Evolutionary conservation across 352 stramenopile genomes (phyloP).

Genomic region (Phytophthora pisi): DNA sequence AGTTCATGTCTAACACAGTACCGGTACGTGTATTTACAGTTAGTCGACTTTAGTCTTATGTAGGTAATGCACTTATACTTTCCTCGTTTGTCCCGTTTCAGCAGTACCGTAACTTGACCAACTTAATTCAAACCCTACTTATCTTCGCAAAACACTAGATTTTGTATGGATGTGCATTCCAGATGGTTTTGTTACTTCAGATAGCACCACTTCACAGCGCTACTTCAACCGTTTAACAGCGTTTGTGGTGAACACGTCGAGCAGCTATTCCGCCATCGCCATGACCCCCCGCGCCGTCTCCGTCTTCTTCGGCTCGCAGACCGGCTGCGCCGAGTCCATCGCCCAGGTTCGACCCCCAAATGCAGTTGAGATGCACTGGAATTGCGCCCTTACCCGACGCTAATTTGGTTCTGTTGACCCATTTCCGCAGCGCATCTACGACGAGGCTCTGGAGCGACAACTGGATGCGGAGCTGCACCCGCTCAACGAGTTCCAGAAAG

Average conservation of each 20-base stretch:
- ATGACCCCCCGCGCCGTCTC: conserved; percentile 40
- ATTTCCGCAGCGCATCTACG: conserved; percentile 60
- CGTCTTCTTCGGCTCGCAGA: conserved; percentile 89
- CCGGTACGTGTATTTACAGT: no score
- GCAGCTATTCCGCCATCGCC: neutral
- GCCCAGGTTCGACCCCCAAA: conserved; percentile 52
- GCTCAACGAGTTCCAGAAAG: conserved; percentile 77
- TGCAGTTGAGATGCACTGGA: neutral
- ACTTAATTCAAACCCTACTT: neutral
- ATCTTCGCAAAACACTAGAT: neutral
- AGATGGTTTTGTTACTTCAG: neutral
- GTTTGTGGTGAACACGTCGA: conserved; percentile 10
- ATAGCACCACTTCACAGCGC: neutral
- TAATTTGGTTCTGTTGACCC: neutral
- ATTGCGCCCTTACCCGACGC: neutral
- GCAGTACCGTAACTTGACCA: neutral
- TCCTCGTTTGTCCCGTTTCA: neutral
- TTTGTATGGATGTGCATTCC: neutral
- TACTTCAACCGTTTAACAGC: conserved; percentile 12
- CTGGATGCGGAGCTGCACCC: conserved; percentile 56
- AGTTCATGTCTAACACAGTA: neutral
- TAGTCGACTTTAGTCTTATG: no score
- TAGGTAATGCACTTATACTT: no score
- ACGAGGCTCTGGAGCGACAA: conserved; percentile 62
- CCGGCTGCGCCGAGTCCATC: conserved; percentile 88